phyloP scores from a whole-genome alignment of 2,329 filamentous ascomycete species.

The Phialocephala sp. region DNA sequence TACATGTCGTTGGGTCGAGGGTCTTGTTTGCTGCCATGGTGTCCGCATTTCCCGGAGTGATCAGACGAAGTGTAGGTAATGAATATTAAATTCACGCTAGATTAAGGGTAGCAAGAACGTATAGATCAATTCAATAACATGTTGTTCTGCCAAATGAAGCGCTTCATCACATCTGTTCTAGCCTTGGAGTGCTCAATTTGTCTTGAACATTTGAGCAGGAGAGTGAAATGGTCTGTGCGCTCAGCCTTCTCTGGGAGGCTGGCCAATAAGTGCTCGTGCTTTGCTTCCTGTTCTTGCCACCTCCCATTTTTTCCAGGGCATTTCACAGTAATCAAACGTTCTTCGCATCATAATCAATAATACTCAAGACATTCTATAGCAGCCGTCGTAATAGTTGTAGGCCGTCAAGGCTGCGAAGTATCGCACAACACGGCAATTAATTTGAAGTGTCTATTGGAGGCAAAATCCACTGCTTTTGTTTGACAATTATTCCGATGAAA shows the following conservation, averaged over 20 bases:
- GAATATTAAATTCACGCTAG: neutral
- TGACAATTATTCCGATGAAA: too few species aligned
- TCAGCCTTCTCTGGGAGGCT: constrained; percentile 6
- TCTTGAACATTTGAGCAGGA: neutral
- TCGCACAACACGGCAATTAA: too few species aligned
- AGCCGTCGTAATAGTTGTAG: too few species aligned
- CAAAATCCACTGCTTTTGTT: too few species aligned
- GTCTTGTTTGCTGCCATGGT: constrained; percentile 41
- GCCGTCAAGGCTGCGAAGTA: too few species aligned
- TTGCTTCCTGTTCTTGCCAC: neutral
- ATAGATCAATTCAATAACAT: neutral
- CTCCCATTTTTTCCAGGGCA: neutral
- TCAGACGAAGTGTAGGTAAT: neutral
- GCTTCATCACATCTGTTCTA: neutral
- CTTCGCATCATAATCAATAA: neutral
- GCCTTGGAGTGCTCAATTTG: neutral
- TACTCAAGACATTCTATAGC: too few species aligned
- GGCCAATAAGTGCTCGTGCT: neutral
- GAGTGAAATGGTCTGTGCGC: neutral
- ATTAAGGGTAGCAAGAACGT: neutral
- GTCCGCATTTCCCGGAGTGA: neutral
- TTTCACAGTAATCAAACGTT: neutral
- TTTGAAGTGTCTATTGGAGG: too few species aligned
- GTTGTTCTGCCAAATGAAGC: neutral
- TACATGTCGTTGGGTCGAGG: constrained; percentile 59